phyloP scores from a whole-genome alignment of 441 rosid species.

The Erodium trifolium region DNA sequence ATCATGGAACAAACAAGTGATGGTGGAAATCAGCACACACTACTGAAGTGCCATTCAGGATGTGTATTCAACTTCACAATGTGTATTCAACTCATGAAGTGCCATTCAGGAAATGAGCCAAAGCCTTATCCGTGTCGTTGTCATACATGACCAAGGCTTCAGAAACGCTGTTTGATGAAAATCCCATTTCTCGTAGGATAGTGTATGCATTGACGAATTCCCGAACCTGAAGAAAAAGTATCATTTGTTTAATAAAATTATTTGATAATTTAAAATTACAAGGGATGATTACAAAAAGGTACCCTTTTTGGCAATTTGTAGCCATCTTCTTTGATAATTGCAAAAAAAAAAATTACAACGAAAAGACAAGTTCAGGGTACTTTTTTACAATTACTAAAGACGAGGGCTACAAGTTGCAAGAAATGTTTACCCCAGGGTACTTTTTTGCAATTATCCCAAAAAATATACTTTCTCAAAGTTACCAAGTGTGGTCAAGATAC shows the following conservation, averaged over 20 bases:
- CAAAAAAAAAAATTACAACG: too few relatives aligned
- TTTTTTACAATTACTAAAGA: too few relatives aligned
- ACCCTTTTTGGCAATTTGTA: too few relatives aligned
- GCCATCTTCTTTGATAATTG: too few relatives aligned
- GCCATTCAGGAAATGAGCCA: slow-evolving; percentile 55
- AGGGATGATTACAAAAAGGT: too few relatives aligned
- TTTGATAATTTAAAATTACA: background rate
- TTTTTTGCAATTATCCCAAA: too few relatives aligned
- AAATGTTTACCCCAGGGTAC: too few relatives aligned
- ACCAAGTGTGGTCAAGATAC: background rate
- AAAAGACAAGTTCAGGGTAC: too few relatives aligned
- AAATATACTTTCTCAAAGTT: background rate
- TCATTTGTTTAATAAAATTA: background rate
- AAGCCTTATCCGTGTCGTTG: slow-evolving; percentile 67
- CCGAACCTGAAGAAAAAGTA: slow-evolving; percentile 40
- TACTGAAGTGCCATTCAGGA: slow-evolving; percentile 33
- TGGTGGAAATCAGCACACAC: too few relatives aligned
- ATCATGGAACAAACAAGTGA: background rate
- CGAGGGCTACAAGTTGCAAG: too few relatives aligned
- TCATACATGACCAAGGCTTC: slow-evolving; percentile 62
- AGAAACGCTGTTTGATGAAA: slow-evolving; percentile 51
- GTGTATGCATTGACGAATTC: slow-evolving; percentile 56
- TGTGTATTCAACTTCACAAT: too few relatives aligned
- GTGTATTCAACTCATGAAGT: slow-evolving; percentile 28
- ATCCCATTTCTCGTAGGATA: slow-evolving; percentile 72